Evolutionary conservation across 2,329 filamentous ascomycete genomes (phyloP).

Genomic region (Phoma herbarum): DNA sequence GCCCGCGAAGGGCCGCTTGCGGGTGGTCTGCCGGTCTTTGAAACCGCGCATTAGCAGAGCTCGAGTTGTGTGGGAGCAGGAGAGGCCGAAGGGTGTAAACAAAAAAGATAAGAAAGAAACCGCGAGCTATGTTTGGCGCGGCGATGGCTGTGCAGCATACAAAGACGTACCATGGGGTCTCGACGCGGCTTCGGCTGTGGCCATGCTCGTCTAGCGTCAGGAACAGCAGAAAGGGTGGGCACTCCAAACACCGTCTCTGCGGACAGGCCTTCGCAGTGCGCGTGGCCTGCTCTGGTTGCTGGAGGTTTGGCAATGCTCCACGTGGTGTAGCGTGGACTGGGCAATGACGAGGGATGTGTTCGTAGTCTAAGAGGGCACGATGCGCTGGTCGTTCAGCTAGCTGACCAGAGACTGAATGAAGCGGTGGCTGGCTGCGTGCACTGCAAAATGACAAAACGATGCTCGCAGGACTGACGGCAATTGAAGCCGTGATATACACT

Average conservation of each 20-base stretch:
- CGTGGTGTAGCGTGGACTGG: constrained; percentile 32
- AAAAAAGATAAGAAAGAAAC: constrained; percentile 8
- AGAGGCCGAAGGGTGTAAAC: constrained; percentile 1
- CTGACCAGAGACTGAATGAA: neutral
- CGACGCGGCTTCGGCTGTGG: constrained; percentile 55
- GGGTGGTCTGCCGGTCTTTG: constrained; percentile 67
- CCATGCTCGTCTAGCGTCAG: constrained; percentile 46
- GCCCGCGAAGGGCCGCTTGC: constrained; percentile 85
- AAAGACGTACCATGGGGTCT: constrained; percentile 54
- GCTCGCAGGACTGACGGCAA: neutral
- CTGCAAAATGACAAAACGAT: neutral
- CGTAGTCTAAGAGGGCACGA: constrained; percentile 9
- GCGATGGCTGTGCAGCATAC: constrained; percentile 36
- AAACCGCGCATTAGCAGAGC: constrained; percentile 33
- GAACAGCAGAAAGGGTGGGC: constrained; percentile 7
- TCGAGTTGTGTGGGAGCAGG: constrained; percentile 4
- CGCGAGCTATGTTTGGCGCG: constrained; percentile 17
- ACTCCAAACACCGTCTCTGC: neutral
- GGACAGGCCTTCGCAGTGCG: constrained; percentile 2
- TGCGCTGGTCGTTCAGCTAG: constrained; percentile 14
- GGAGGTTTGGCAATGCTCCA: constrained; percentile 17
- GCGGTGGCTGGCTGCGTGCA: constrained; percentile 2
- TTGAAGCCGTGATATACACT: constrained; percentile 3
- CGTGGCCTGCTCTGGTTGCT: constrained; percentile 18
- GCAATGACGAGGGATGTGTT: constrained; percentile 29